Base-by-base conservation (phyloP, 768 basidiomycete species). In the Roridomyces roridus region DNA sequence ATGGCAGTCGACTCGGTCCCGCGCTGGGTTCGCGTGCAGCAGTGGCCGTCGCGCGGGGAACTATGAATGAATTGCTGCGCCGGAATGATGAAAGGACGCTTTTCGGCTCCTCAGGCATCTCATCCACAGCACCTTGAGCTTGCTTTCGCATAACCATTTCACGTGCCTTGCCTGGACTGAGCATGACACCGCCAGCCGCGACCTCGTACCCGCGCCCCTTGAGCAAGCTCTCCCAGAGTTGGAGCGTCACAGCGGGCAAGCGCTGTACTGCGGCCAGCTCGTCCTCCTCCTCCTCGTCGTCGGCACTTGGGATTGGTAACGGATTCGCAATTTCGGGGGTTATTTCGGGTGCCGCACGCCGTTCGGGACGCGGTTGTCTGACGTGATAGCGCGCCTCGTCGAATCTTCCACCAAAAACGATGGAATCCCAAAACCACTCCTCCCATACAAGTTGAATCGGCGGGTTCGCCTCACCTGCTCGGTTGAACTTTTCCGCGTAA, bases 401-500 rank as follows among this genome's bases (percentile, higher is more conserved):
- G 55, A 88, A 88, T 52, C 85, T 74, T 28, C 88, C 92, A 55
- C 86, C 85, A 66, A 85, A 92, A 37, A 87, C 85, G 3, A 96
- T 65, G 24, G 84, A 96, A 66, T 97, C 95, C 93, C 93, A 96
- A 53, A 97, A 90, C 96, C 96, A 98, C 59, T 96, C 94, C 66
- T 96, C 94, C 91, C 95, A 96, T 1, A 97, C 85, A 3, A 96
- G 75, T 46, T 83, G 78, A 28, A 94, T 94, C 40, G 52, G 60
- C 6, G 60, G 60, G 44, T 83, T 79, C 6, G 87, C 88, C 69
- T 92, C 91, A 29, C 85, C 83, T 20, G 79, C 76, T 17, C 76
- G 69, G 67, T 89, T 90, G 65, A 91, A 89, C 66, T 88, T 89
- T 53, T 85, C 80, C 0, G 92, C 92, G 64, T 89, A 91, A 5